Conservation (phyloP, 805 yeast genomes). For the Wickerhamiella qilinensis region DNA sequence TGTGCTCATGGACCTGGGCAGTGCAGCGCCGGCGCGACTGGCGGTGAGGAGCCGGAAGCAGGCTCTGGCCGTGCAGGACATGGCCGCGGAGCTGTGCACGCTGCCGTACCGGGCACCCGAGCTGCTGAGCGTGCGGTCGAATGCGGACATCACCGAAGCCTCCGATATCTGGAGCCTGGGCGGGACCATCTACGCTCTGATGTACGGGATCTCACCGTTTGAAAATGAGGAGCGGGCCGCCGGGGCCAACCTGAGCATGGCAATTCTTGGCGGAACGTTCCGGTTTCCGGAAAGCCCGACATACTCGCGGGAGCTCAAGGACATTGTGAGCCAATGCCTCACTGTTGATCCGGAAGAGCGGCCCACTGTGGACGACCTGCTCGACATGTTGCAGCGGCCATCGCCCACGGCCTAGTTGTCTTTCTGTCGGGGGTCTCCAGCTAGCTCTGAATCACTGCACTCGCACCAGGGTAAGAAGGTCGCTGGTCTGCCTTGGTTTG, state of each 20-base stretch:
- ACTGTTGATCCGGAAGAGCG: constrained; percentile 43
- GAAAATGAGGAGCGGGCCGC: constrained; percentile 64
- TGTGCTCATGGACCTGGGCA: constrained; percentile 72
- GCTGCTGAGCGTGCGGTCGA: constrained; percentile 57
- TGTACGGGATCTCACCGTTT: constrained; percentile 75
- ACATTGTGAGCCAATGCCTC: constrained; percentile 44
- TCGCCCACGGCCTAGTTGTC: too few relatives aligned
- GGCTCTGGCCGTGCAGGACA: constrained; percentile 63
- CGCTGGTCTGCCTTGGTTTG: too few relatives aligned
- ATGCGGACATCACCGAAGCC: constrained; percentile 47
- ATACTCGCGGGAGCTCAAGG: constrained; percentile 41
- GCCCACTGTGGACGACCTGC: constrained; percentile 41
- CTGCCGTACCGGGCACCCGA: constrained; percentile 86
- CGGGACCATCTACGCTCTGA: constrained; percentile 58
- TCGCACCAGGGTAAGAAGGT: too few relatives aligned
- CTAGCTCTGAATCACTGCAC: too few relatives aligned
- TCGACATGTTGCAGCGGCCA: constrained; percentile 2
- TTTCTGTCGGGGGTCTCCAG: too few relatives aligned
- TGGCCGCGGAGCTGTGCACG: constrained; percentile 73
- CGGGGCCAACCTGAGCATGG: constrained; percentile 70
- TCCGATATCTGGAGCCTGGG: constrained; percentile 91
- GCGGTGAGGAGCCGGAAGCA: constrained; percentile 42
- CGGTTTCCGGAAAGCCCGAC: constrained; percentile 35
- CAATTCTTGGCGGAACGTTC: constrained; percentile 54
- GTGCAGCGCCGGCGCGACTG: constrained; percentile 49